These are phyloP conservation scores for Lagenidium giganteum DNA, from an alignment of 352 stramenopile species.

Conservation along the genomic window DNA sequence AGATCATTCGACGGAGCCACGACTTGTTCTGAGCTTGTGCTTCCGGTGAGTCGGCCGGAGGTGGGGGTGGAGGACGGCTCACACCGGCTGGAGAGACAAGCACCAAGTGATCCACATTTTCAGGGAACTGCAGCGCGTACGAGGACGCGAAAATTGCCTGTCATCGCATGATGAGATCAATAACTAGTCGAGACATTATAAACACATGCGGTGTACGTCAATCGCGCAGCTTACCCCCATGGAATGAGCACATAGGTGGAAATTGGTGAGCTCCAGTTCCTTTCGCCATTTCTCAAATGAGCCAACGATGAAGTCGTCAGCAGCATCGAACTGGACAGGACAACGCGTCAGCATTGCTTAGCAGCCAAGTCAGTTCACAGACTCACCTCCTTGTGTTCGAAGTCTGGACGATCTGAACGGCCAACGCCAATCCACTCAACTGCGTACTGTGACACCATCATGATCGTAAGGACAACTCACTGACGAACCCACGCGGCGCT, in stretches of 20 bases:
- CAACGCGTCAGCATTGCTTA: not conserved
- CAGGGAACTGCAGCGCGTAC: constrained; percentile 56
- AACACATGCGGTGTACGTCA: not conserved
- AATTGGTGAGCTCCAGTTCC: constrained; percentile 63
- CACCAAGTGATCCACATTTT: constrained; percentile 71
- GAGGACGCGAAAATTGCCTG: constrained; percentile 81
- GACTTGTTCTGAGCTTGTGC: constrained; percentile 30
- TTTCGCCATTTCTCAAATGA: constrained; percentile 73
- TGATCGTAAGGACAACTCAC: too few species aligned
- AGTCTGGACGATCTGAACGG: constrained; percentile 73
- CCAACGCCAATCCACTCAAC: constrained; percentile 83
- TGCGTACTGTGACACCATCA: too few species aligned
- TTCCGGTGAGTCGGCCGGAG: constrained; percentile 29
- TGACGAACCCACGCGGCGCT: too few species aligned
- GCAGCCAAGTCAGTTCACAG: not conserved
- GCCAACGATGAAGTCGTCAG: constrained; percentile 64
- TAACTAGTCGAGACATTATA: not conserved
- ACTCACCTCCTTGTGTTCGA: constrained; percentile 54
- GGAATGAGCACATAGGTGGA: constrained; percentile 74
- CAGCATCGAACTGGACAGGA: constrained; percentile 59
- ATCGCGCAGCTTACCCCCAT: constrained; percentile 48
- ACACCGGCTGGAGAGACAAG: constrained; percentile 72
- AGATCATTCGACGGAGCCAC: constrained; percentile 46
- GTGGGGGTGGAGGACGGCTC: constrained; percentile 39
- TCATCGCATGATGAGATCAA: not conserved